Evolutionary conservation across 345 rosid genomes (phyloP), one percentile per base, ranked within the genome.

Genomic region (Jatropha curcas): DNA sequence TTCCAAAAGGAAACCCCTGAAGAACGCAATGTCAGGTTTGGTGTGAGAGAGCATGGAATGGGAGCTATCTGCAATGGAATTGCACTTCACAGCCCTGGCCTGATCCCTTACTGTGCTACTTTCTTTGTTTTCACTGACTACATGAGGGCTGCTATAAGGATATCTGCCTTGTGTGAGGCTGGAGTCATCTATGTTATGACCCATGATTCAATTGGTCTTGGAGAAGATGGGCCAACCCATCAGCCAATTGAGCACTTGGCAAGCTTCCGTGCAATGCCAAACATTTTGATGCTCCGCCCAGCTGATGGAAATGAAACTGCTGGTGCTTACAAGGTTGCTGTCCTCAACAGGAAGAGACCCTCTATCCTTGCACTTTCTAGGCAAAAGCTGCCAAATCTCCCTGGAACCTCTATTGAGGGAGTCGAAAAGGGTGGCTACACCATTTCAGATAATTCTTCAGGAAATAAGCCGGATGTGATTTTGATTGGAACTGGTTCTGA

Each of bases 121-220:
- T 96, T 96, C 97, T 96, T 96, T 72, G 99, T 96, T 62, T 96
- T 96, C 89, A 93, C 99, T 7, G 99, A 96, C 82, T 96, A 96
- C 97, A 93, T 96, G 99, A 91, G 99, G 78, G 98, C 88, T 70
- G 97, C 99, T 50, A 96, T 96, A 8, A 88, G 99, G 77, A 86
- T 96, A 70, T 91, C 99, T 25, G 96, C 99, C 71, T 79, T 96
- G 83, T 70, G 69, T 55, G 90, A 93, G 81, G 89, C 98, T 62
- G 89, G 99, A 59, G 99, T 93, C 61, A 91, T 96, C 75, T 96
- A 96, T 60, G 95, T 96, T 19, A 96, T 96, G 99, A 96, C 99
- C 74, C 99, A 96, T 34, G 99, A 96, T 70, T 96, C 99, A 9
- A 96, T 96, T 76, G 99, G 99, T 76, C 96, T 96, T 13, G 99